Percentiles rank a stretch among this genome's conserved stretches.
Evolutionary conservation across 495 filamentous ascomycete genomes (phyloP).

Genomic region (Trichoderma asperelloides): DNA sequence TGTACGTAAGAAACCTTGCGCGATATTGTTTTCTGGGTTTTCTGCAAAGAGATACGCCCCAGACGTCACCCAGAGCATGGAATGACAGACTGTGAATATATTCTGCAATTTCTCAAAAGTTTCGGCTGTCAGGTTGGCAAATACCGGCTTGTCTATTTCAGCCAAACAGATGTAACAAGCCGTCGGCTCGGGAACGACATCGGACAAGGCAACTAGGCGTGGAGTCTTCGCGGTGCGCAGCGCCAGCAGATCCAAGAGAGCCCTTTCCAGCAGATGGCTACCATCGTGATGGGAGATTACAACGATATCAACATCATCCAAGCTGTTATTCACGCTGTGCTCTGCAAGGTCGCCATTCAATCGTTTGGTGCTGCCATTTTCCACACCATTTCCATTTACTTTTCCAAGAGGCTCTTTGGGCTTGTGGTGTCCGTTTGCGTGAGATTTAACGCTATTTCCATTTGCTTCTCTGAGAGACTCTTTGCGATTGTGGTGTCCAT

Average conservation of each 20-base stretch:
- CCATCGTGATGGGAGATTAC: background rate
- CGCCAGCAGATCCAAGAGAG: background rate
- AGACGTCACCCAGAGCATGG: conserved; percentile 43
- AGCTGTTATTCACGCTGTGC: background rate
- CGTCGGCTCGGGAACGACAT: background rate
- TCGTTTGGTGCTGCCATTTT: background rate
- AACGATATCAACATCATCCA: background rate
- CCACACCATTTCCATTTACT: background rate
- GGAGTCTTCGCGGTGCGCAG: background rate
- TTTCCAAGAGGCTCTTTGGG: background rate
- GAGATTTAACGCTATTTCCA: background rate
- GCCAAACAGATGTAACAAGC: conserved; percentile 27
- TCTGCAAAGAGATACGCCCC: conserved; percentile 33
- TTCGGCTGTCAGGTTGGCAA: conserved; percentile 28
- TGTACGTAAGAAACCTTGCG: conserved; percentile 42
- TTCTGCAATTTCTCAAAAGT: conserved; percentile 31
- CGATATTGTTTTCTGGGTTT: conserved; percentile 43
- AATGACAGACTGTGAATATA: conserved; percentile 27
- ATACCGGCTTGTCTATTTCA: conserved; percentile 33
- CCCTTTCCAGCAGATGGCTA: background rate
- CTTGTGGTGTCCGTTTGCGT: background rate
- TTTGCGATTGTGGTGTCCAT: background rate
- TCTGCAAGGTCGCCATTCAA: background rate
- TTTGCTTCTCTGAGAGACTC: no score
- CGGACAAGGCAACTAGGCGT: background rate